Base-by-base conservation (phyloP, 2,329 filamentous ascomycete genomes). In the Paecilomyces niveus region DNA sequence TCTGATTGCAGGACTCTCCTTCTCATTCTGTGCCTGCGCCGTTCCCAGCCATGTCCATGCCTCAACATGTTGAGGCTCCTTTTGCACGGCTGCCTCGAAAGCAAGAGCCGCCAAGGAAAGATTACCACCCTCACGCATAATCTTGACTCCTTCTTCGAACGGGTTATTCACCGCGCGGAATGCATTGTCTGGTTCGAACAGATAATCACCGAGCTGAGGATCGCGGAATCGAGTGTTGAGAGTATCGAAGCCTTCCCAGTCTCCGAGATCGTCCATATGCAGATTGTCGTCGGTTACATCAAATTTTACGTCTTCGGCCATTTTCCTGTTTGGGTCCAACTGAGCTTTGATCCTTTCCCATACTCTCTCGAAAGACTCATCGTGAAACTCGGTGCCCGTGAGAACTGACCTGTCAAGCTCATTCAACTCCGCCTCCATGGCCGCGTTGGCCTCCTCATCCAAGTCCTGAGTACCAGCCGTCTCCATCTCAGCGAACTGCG, bases 21-120 rank as follows among this genome's bases (percentile, higher is more conserved):
- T 99, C 75, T 99, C 94, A 74, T 99, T 99, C 74, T 99, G 94
- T 21, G 94, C 94, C 76, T 99, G 94, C 18, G 92, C 90, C 57
- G 89, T 88, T 56, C 94, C 94, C 32, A 99, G 84, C 68, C 92
- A 88, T 9, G 92, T 90, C 94, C 94, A 99, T 2, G 94, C 94
- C 57, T 96, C 89, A 39, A 93, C 86, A 72, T 97, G 93, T 57
- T 88, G 81, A 0, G 91, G 85, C 62, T 96, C 86, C 76, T 93
- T 92, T 74, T 97, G 92, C 4, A 93, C 90, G 1, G 94, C 94
- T 18, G 94, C 92, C 76, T 99, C 94, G 67, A 99, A 99, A 0
- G 94, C 94, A 54, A 99, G 80, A 0, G 94, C 92, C 6, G 94
- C 94, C 21, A 99, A 81, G 0, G 92, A 97, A 8, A 99, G 83